A percentile compares a stretch with the other conserved stretches of the same genome.
These are phyloP conservation scores for Geotrichum aggregatum DNA, from an alignment of 1,139 yeast genomes.

Conservation along the genomic window DNA sequence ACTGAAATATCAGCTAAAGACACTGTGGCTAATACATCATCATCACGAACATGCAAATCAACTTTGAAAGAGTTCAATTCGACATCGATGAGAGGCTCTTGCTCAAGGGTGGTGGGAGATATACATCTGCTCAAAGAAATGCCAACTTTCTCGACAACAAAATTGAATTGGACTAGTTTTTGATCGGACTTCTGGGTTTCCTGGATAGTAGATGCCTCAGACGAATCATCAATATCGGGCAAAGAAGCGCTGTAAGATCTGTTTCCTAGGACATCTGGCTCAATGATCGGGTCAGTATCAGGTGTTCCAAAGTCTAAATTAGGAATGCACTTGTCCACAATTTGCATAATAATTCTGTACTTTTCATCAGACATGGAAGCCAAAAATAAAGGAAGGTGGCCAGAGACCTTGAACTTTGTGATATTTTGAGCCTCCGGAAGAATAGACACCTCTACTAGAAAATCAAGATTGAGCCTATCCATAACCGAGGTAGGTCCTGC, in stretches of 20 bases:
- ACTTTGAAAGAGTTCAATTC: slow-evolving; percentile 62
- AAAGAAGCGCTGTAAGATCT: slow-evolving; percentile 21
- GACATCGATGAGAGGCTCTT: slow-evolving; percentile 67
- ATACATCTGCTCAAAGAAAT: slow-evolving; percentile 65
- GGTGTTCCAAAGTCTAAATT: slow-evolving; percentile 41
- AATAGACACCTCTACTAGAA: slow-evolving; percentile 75
- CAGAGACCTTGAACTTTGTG: slow-evolving; percentile 69
- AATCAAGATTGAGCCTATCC: slow-evolving; percentile 69
- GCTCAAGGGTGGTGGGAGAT: slow-evolving; percentile 54
- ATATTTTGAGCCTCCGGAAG: slow-evolving; percentile 72
- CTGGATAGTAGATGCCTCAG: slow-evolving; percentile 5
- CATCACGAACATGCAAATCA: slow-evolving; percentile 52
- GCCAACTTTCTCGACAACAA: slow-evolving; percentile 60
- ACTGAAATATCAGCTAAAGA: slow-evolving; percentile 60
- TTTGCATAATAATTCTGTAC: slow-evolving; percentile 77
- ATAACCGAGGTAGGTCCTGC: slow-evolving; percentile 53
- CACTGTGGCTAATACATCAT: slow-evolving; percentile 62
- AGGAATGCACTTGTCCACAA: slow-evolving; percentile 69
- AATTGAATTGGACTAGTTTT: slow-evolving; percentile 66
- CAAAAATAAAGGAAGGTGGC: slow-evolving; percentile 69
- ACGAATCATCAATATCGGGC: slow-evolving; percentile 29
- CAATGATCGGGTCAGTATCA: background rate
- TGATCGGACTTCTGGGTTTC: slow-evolving; percentile 23
- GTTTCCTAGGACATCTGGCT: background rate
- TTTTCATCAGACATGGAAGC: slow-evolving; percentile 82